These are phyloP conservation scores for Penicillium salamii DNA, from an alignment of 495 filamentous ascomycete genomes.

Conservation along the genomic window DNA sequence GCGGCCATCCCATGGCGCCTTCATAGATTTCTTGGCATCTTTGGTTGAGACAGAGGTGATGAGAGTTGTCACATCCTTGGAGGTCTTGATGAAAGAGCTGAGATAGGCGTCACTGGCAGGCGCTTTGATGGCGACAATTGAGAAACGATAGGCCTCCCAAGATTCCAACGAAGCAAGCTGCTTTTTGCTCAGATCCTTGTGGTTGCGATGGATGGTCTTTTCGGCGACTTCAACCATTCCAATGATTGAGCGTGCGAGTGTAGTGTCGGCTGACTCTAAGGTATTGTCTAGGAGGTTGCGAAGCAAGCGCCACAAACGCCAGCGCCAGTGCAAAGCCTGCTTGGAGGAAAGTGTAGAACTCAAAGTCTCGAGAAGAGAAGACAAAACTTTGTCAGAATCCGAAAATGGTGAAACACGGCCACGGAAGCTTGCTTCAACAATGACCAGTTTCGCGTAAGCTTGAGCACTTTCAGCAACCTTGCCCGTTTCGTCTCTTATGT, in stretches of 20 bases:
- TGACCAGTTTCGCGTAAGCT: constrained; percentile 39
- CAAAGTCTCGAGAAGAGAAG: constrained; percentile 25
- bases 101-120: constrained; percentile 16
- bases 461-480: constrained; percentile 27
- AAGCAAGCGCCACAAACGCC: constrained; percentile 45
- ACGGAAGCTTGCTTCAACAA: constrained; percentile 37
- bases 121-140: constrained; percentile 26
- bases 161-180: constrained; percentile 32
- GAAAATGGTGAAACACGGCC: constrained; percentile 21
- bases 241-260: constrained; percentile 14
- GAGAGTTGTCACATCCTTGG: constrained; percentile 28
- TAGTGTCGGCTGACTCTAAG: constrained; percentile 17
- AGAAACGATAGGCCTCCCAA: constrained; percentile 42
- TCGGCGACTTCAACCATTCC: constrained; percentile 24
- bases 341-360: constrained; percentile 34
- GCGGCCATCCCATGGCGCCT: constrained; percentile 39
- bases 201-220: constrained; percentile 32
- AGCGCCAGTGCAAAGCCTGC: constrained; percentile 41
- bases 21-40: constrained; percentile 29
- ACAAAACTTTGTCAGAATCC: constrained; percentile 24
- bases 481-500: constrained; percentile 28
- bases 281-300: constrained; percentile 35
- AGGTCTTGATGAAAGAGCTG: constrained; percentile 23
- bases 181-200: constrained; percentile 25
- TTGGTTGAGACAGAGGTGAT: constrained; percentile 26